Percentiles rank a stretch among this genome's conserved stretches.
Conservation (phyloP, 768 basidiomycete species). For the Leccinum barrowsii region DNA sequence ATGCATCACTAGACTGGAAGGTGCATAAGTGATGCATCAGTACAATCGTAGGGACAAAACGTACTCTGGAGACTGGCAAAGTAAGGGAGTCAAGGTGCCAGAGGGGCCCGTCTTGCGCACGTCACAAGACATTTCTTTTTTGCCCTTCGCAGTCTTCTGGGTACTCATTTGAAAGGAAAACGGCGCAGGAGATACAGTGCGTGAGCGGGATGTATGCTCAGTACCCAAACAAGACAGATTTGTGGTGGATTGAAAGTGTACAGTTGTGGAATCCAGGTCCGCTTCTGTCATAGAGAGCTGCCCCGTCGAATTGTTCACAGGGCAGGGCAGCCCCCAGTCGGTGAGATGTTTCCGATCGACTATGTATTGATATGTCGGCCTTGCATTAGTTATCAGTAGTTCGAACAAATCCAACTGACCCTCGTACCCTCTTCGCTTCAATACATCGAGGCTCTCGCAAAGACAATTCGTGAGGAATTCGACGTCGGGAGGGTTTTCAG, state of each 20-base stretch:
- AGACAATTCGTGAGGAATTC: constrained; percentile 87
- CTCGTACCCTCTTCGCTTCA: constrained; percentile 79
- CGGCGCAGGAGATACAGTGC: no score
- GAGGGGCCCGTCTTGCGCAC: neutral
- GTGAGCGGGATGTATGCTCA: no score
- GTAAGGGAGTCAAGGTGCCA: neutral
- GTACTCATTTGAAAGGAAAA: neutral
- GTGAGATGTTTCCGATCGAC: constrained; percentile 49
- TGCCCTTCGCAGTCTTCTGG: neutral
- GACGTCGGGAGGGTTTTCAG: constrained; percentile 77
- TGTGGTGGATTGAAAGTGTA: neutral
- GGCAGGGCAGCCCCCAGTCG: constrained; percentile 42
- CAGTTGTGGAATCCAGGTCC: neutral
- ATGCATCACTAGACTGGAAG: constrained; percentile 22
- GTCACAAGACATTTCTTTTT: neutral
- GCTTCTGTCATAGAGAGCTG: neutral
- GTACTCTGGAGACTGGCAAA: neutral
- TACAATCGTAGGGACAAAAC: neutral
- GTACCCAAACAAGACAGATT: neutral
- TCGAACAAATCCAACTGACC: constrained; percentile 37
- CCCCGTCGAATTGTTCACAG: neutral
- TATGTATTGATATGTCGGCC: constrained; percentile 24
- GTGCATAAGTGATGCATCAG: no score
- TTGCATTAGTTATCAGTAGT: neutral
- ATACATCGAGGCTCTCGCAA: constrained; percentile 77